Evolutionary conservation across 2,329 filamentous ascomycete genomes (phyloP), one percentile per base, ranked within the genome.

Genomic region (Colletotrichum neosansevieriae): DNA sequence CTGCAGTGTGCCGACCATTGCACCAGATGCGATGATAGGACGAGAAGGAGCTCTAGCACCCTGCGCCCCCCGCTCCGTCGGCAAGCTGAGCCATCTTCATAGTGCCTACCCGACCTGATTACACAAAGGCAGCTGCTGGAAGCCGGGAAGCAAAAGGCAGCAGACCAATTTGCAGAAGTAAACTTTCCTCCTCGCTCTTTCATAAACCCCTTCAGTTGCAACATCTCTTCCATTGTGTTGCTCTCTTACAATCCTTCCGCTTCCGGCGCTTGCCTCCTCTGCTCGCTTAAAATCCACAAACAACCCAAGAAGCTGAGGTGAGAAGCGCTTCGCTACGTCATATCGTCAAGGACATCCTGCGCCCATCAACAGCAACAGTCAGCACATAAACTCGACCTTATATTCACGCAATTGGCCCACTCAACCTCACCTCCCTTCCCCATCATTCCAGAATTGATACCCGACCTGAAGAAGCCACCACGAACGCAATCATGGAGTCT

Each of bases 401-500:
- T 65, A 21, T 42, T 38, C 49, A 60, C 61, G 47, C 66, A 66
- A 57, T 50, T 13, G 12, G 21, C 54, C 47, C 60, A 54, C 65
- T 54, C 24, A 34, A 44, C 49, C 24, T 24, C 36, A 17, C 13
- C n/a, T 40, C 40, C 36, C 15, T 15, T 24, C 29, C 13, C 54
- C 34, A 54, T 24, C 21, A 29, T 60, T 51, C 29, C 49, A 19
- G 13, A 29, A 42, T 44, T 49, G 49, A 56, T 44, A 56, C 50
- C 21, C 42, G 11, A 15, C 32, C 17, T 19, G 24, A 40, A 54
- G 40, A 38, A 59, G 17, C 42, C 7, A 40, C 19, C 11, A 17
- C 11, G 12, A 32, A 13, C 45, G 51, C 59, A 56, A 71, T 6
- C 57, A 87, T 87, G 86, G 85, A 88, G 71, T 83, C 84, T 56